Evolutionary conservation across 2,329 filamentous ascomycete species (phyloP).

Genomic region (Fusarium sp.): DNA sequence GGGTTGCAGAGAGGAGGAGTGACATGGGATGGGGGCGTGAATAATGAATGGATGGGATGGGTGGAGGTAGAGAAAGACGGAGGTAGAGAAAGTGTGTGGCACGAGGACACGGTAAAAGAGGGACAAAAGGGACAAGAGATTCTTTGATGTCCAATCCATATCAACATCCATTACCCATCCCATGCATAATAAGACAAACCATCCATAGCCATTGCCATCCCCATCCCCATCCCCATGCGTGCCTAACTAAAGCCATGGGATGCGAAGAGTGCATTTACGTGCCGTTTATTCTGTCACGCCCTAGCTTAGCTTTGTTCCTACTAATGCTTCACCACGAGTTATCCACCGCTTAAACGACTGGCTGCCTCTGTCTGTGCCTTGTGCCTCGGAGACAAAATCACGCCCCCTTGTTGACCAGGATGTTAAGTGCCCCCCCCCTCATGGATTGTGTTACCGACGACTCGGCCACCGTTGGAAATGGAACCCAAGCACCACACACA

Average conservation of each 20-base stretch:
- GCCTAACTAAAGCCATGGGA: background rate
- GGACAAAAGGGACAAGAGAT: background rate
- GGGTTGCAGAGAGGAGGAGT: constrained; percentile 11
- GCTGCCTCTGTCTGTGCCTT: background rate
- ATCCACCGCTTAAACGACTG: background rate
- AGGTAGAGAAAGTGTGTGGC: background rate
- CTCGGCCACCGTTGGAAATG: background rate
- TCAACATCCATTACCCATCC: background rate
- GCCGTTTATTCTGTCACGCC: background rate
- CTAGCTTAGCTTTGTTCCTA: background rate
- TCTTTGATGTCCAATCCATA: constrained; percentile 15
- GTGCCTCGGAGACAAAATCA: background rate
- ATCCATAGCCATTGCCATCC: background rate
- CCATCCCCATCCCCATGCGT: background rate
- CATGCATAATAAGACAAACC: background rate
- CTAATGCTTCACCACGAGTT: background rate
- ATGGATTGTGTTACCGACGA: background rate
- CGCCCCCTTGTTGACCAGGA: background rate
- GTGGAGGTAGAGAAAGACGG: background rate
- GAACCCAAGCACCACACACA: background rate
- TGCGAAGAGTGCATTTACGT: background rate
- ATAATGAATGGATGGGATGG: constrained; percentile 13
- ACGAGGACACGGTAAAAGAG: constrained; percentile 21
- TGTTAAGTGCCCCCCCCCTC: background rate
- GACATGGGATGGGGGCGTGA: constrained; percentile 13